Evolutionary conservation across 2,329 filamentous ascomycete species (phyloP), one percentile per base, ranked within the genome.

Genomic region (Colletotrichum sp.): DNA sequence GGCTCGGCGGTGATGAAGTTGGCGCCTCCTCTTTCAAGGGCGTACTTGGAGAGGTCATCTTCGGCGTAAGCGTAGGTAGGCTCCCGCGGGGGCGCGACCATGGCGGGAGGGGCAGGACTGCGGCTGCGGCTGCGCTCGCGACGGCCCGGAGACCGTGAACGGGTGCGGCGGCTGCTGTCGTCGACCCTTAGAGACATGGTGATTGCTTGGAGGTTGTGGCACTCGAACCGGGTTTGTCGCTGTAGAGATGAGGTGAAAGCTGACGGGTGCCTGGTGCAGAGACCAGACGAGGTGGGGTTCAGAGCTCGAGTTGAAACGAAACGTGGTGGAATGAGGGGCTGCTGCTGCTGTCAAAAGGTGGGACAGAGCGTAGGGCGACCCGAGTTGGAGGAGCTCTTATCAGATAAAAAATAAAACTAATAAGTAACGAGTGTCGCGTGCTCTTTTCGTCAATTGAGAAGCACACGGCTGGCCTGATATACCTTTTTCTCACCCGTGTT

Each of bases 131-230:
- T 84, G 65, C 82, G 82, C 67, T 84, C 83, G 64, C 81, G 83
- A 81, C 83, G 87, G 80, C 81, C 84, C 62, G 83, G 85, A 0
- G 89, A 91, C 68, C 86, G 85, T 67, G 89, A 88, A 69, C 88
- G 88, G 64, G 84, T 86, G 69, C 87, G 86, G 61, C 85, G 85
- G 64, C 83, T 82, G 73, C 81, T 81, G 71, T 87, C 86, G 74
- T 88, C 87, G 69, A 89, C 86, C 71, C 85, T 84, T 59, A 90
- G 84, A 78, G 90, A 90, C 89, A 91, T 91, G 79, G 74, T 79
- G 26, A 38, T 48, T 71, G 59, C 65, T 63, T 55, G 74, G 36
- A 69, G 43, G 14, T n/a, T 64, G 14, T 21, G 65, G 59, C 48
- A 36, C 43, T 59, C 58, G 24, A 69, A 64, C 73, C 7, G 48